Evolutionary conservation across 495 filamentous ascomycete species (phyloP).

Genomic region (Letharia columbiana): DNA sequence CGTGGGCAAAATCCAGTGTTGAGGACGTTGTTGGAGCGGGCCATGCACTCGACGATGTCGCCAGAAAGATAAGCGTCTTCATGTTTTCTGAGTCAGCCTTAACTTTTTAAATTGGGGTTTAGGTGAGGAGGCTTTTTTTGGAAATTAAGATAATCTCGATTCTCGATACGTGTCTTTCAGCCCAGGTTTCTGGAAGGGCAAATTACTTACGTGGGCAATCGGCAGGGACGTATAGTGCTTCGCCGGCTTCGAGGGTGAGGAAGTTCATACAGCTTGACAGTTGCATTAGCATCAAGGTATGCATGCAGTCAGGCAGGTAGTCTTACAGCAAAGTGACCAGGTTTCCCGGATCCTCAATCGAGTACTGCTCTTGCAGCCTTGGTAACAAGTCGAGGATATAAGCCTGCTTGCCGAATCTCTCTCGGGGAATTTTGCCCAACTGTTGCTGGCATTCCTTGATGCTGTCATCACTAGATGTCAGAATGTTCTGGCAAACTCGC

Average conservation of each 20-base stretch:
- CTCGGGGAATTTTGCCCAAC: constrained; percentile 40
- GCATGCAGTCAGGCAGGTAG: background rate
- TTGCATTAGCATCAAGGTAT: background rate
- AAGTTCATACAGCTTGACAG: constrained; percentile 56
- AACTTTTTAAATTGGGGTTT: background rate
- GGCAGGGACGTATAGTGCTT: constrained; percentile 65
- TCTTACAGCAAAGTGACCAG: constrained; percentile 19
- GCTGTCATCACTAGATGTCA: constrained; percentile 43
- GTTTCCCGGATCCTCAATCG: constrained; percentile 37
- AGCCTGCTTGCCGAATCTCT: constrained; percentile 43
- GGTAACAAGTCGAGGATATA: constrained; percentile 57
- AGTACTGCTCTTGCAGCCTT: constrained; percentile 58
- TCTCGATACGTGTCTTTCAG: background rate
- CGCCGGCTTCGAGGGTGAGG: constrained; percentile 53
- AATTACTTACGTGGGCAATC: constrained; percentile 50
- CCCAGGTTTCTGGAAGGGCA: background rate
- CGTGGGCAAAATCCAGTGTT: constrained; percentile 67
- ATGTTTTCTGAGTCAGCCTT: background rate
- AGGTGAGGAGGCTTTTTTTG: background rate
- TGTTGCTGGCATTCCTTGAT: constrained; percentile 43
- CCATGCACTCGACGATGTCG: constrained; percentile 82
- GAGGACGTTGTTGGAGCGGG: constrained; percentile 69
- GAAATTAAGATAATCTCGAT: background rate
- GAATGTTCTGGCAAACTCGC: constrained; percentile 46
- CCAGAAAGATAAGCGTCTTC: constrained; percentile 62